Evolutionary conservation across 2,329 filamentous ascomycete species (phyloP).

Genomic region (Claviceps humidiphila): DNA sequence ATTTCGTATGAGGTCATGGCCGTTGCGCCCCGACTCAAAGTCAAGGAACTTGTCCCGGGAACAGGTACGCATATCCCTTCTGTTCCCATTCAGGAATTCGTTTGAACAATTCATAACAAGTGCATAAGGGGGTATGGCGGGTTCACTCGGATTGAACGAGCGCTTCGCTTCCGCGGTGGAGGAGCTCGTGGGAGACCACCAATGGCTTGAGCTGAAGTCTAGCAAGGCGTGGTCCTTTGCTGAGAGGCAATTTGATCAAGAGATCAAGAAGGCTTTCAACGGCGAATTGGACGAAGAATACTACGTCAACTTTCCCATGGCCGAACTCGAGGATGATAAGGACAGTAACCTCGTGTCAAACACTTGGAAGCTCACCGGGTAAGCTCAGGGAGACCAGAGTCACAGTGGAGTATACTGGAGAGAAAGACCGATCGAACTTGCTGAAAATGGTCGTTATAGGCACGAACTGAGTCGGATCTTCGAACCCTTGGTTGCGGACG

Average conservation of each 20-base stretch:
- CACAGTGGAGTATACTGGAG: too few relatives aligned
- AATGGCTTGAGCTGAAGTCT: conserved; percentile 5
- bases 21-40: conserved; percentile 6
- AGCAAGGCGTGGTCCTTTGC: conserved; percentile 7
- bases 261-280: conserved; percentile 11
- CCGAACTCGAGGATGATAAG: conserved; percentile 8
- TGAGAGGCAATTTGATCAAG: conserved; percentile 8
- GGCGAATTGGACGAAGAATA: conserved; percentile 8
- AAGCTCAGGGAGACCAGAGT: not conserved
- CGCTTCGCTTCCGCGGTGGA: conserved; percentile 10
- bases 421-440: not conserved
- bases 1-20: conserved; percentile 35
- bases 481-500: conserved; percentile 10
- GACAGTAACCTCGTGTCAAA: conserved; percentile 3
- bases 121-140: conserved; percentile 11
- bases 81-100: too few relatives aligned
- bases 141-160: conserved; percentile 12
- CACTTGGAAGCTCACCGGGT: conserved; percentile 12
- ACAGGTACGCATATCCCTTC: conserved; percentile 6
- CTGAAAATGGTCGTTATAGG: not conserved
- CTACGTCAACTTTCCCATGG: conserved; percentile 11
- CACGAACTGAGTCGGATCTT: conserved; percentile 7
- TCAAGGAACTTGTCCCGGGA: conserved; percentile 14
- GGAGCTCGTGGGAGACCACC: conserved; percentile 8
- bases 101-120: not conserved